These are phyloP conservation scores for Vishniacozyma victoriae DNA, from an alignment of 768 basidiomycete species.

Conservation along the genomic window DNA sequence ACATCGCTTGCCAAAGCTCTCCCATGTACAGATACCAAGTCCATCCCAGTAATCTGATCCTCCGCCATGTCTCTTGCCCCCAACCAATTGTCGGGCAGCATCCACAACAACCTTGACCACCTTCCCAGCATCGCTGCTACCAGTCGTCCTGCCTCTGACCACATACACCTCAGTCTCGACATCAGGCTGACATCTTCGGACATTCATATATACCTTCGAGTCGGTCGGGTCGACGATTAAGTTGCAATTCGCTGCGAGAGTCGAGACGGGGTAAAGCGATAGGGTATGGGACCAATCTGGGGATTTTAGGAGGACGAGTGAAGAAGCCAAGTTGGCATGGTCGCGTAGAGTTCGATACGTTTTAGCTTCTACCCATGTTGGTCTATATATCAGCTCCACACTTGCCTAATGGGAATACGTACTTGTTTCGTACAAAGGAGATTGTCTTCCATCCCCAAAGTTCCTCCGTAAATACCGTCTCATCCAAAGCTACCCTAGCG, in stretches of 20 bases:
- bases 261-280: constrained; percentile 19
- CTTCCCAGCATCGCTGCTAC: constrained; percentile 1
- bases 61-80: not conserved
- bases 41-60: constrained; percentile 21
- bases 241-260: constrained; percentile 11
- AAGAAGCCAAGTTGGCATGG: constrained; percentile 16
- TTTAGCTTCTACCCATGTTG: constrained; percentile 22
- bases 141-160: constrained; percentile 6
- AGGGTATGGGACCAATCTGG: constrained; percentile 10
- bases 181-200: constrained; percentile 3
- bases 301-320: constrained; percentile 19
- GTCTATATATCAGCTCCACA: constrained; percentile 1
- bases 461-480: not conserved
- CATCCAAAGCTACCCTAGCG: not conserved
- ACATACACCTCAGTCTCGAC: constrained; percentile 9
- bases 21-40: constrained; percentile 34
- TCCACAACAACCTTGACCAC: constrained; percentile 19
- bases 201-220: constrained; percentile 5
- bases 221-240: constrained; percentile 9
- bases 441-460: constrained; percentile 5
- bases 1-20: constrained; percentile 16
- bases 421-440: constrained; percentile 14
- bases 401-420: not conserved
- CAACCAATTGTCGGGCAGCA: constrained; percentile 11
- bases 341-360: constrained; percentile 1